These are phyloP conservation scores for Stachybotrys chlorohalonatus DNA, from an alignment of 2,329 filamentous ascomycete species.

Conservation along the genomic window DNA sequence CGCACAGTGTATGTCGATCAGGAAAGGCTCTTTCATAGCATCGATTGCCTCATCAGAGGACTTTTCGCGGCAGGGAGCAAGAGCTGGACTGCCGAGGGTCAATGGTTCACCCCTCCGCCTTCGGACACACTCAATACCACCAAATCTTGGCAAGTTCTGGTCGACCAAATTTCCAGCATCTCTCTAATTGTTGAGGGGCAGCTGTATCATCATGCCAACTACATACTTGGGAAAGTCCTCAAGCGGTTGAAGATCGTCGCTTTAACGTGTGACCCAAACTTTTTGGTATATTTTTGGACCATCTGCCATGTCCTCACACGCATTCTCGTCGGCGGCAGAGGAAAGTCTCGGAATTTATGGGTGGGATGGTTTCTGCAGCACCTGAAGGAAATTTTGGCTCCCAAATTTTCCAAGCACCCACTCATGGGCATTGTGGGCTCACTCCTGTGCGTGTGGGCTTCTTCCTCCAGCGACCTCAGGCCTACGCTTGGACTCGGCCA, in stretches of 20 bases:
- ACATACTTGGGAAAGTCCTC: background rate
- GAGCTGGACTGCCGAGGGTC: background rate
- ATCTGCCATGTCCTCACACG: background rate
- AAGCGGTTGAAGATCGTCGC: background rate
- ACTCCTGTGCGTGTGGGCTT: background rate
- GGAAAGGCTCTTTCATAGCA: background rate
- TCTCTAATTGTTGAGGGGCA: background rate
- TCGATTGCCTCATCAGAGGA: background rate
- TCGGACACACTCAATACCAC: background rate
- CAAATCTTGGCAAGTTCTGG: background rate
- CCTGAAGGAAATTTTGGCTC: background rate
- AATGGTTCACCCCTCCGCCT: background rate
- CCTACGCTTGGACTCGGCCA: background rate
- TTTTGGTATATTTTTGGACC: background rate
- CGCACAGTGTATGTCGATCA: background rate
- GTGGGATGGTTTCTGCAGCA: background rate
- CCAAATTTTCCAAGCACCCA: background rate
- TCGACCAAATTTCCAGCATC: background rate
- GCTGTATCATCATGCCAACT: background rate
- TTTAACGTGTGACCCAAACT: background rate
- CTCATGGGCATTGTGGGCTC: background rate
- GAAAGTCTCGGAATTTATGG: background rate
- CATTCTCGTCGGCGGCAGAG: background rate
- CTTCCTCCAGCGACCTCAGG: background rate
- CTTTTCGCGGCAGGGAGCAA: background rate